Conservation (phyloP, 2,329 filamentous ascomycete species). For the Phyllosticta ampelicida region DNA sequence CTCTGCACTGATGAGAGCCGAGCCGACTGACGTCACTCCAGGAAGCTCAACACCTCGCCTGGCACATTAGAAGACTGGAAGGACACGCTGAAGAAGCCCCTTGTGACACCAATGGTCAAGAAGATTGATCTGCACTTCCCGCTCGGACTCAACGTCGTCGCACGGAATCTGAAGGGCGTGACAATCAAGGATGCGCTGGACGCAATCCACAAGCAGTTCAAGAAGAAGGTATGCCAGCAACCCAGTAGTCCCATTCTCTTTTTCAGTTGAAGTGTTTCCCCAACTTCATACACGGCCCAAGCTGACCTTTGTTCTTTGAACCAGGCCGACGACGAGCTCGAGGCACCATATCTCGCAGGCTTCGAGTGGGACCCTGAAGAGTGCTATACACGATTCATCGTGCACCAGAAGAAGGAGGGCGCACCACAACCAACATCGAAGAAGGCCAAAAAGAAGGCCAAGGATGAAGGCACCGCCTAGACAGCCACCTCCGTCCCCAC, state of each 20-base stretch:
- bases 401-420: conserved; percentile 69
- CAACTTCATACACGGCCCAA: not conserved
- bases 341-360: conserved; percentile 75
- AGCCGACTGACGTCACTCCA: conserved; percentile 27
- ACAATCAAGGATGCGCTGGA: conserved; percentile 96
- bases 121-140: conserved; percentile 92
- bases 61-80: conserved; percentile 63
- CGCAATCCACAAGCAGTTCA: conserved; percentile 91
- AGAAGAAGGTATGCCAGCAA: conserved; percentile 67
- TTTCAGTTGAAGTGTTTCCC: conserved; percentile 14
- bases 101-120: conserved; percentile 76
- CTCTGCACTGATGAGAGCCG: not conserved
- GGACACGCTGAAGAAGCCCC: conserved; percentile 67
- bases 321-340: conserved; percentile 84
- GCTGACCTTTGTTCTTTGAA: not conserved
- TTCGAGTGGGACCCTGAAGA: conserved; percentile 97
- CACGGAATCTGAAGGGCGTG: conserved; percentile 84
- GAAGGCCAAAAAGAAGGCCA: conserved; percentile 28
- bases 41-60: conserved; percentile 90
- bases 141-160: conserved; percentile 74
- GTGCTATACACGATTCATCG: conserved; percentile 76
- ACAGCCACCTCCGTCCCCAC: not conserved
- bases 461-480: conserved; percentile 16
- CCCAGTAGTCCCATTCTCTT: conserved; percentile 7
- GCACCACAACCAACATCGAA: conserved; percentile 28